Evolutionary conservation across 768 basidiomycete species (phyloP).

Genomic region (Sporobolomyces phaffii): DNA sequence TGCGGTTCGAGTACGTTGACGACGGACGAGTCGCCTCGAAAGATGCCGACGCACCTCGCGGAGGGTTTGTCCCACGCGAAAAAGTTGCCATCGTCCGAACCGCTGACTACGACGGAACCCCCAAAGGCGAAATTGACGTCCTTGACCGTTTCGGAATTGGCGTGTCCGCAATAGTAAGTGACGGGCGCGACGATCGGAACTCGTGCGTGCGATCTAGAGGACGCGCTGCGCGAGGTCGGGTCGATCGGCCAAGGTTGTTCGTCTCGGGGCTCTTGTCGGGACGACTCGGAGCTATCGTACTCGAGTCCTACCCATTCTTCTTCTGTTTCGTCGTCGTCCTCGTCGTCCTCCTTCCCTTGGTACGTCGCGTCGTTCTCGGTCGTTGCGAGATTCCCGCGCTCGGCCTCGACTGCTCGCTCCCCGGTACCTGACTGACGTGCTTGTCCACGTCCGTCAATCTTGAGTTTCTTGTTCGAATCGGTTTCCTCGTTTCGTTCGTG

Average conservation of each 20-base stretch:
- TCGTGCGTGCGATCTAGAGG: no score
- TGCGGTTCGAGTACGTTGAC: slow-evolving; percentile 40
- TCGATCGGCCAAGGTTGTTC: no score
- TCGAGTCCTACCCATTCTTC: background rate
- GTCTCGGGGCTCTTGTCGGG: no score
- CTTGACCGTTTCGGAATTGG: slow-evolving; percentile 41
- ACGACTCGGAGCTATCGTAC: background rate
- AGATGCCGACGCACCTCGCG: slow-evolving; percentile 29
- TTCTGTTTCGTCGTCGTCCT: background rate
- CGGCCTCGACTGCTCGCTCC: background rate
- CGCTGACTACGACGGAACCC: slow-evolving; percentile 24
- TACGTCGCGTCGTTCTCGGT: background rate
- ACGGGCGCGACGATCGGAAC: slow-evolving; percentile 35
- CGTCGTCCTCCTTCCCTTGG: background rate
- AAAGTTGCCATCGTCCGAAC: slow-evolving; percentile 35
- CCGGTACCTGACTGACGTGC: background rate
- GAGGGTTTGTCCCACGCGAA: slow-evolving; percentile 31
- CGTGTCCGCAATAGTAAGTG: slow-evolving; percentile 31
- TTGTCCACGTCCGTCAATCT: background rate
- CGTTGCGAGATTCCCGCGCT: background rate
- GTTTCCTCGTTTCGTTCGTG: background rate
- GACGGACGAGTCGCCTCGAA: slow-evolving; percentile 35
- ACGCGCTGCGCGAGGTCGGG: background rate
- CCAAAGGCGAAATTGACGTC: slow-evolving; percentile 39
- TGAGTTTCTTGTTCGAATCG: background rate